Percentiles rank a stretch among this genome's conserved stretches.
Evolutionary conservation across 2,329 filamentous ascomycete genomes (phyloP).

Genomic region (Aspergillus sp.): DNA sequence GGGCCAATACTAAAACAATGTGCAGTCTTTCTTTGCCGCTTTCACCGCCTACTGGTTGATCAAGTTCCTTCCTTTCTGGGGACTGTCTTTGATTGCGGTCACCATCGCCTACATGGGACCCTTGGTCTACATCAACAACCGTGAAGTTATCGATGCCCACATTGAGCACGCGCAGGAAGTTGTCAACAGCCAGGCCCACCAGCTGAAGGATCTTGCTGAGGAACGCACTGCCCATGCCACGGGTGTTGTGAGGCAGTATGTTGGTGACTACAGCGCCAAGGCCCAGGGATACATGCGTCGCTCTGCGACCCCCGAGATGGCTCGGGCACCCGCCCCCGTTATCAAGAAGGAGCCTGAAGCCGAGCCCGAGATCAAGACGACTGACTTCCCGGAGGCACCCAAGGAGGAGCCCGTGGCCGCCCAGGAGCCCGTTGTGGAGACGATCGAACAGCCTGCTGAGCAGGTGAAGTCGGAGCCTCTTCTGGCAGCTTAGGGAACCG

Average conservation of each 20-base stretch:
- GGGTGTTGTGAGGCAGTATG: slow-evolving; percentile 59
- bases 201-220: slow-evolving; percentile 61
- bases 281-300: slow-evolving; percentile 57
- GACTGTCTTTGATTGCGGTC: slow-evolving; percentile 59
- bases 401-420: slow-evolving; percentile 39
- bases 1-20: not conserved
- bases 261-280: slow-evolving; percentile 62
- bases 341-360: slow-evolving; percentile 40
- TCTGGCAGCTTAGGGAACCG: slow-evolving; percentile 21
- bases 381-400: slow-evolving; percentile 54
- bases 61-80: slow-evolving; percentile 67
- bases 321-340: slow-evolving; percentile 29
- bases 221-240: slow-evolving; percentile 62
- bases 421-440: slow-evolving; percentile 9
- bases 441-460: slow-evolving; percentile 34
- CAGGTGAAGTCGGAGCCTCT: slow-evolving; percentile 37
- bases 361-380: slow-evolving; percentile 42
- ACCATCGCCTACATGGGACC: slow-evolving; percentile 60
- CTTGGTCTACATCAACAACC: slow-evolving; percentile 66
- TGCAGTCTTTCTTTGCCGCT: slow-evolving; percentile 60
- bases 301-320: slow-evolving; percentile 35
- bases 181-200: slow-evolving; percentile 59
- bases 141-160: slow-evolving; percentile 63
- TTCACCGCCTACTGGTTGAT: slow-evolving; percentile 65
- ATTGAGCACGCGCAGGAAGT: slow-evolving; percentile 56